Evolutionary conservation across 2,329 filamentous ascomycete genomes (phyloP), one percentile per base, ranked within the genome.

Genomic region (Fusarium aywerte): DNA sequence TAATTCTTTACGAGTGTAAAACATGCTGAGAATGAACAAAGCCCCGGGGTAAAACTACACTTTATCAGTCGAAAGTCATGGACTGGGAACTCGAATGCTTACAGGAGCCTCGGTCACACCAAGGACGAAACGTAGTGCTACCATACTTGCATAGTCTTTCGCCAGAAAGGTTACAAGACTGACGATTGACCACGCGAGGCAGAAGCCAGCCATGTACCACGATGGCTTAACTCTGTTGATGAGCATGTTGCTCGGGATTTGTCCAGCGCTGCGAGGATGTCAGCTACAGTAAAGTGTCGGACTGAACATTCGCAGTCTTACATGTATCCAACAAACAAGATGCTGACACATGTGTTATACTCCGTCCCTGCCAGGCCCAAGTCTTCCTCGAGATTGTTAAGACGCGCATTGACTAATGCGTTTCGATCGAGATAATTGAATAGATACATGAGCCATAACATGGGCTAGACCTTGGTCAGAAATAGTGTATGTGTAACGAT

Each of bases 321-420:
- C 66, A 69, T 69, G n/a, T 76, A 80, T 20, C 85, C 76, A 2
- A 75, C 75, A 45, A 76, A 78, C 3, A 78, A 57, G 15, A 78
- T 76, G 0, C 76, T 78, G 1, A 78, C 74, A 11, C 76, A 78
- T 2, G 75, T 76, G 40, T 76, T 75, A 27, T 76, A 76, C 48
- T 76, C 71, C 11, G 58, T 62, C 6, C 80, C 81, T 1, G 75
- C 73, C 27, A 88, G 73, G 1, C 79, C 75, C 2, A 89, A 74
- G 40, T 88, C 85, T 7, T 81, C 77, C 39, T 85, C 82, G 2
- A 89, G 75, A 2, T 83, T 83, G 56, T 85, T 82, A 5, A 89
- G 73, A 23, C 82, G 78, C 3, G 86, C 86, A 18, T 85, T 83
- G 6, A 86, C 85, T 55, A 88, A 84, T 35, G 87, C 84, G 50